Percentiles rank a stretch among this genome's conserved stretches.
Evolutionary conservation across 163 green algal genomes (phyloP).

Genomic region (Chlamydomonas reinhardtii): DNA sequence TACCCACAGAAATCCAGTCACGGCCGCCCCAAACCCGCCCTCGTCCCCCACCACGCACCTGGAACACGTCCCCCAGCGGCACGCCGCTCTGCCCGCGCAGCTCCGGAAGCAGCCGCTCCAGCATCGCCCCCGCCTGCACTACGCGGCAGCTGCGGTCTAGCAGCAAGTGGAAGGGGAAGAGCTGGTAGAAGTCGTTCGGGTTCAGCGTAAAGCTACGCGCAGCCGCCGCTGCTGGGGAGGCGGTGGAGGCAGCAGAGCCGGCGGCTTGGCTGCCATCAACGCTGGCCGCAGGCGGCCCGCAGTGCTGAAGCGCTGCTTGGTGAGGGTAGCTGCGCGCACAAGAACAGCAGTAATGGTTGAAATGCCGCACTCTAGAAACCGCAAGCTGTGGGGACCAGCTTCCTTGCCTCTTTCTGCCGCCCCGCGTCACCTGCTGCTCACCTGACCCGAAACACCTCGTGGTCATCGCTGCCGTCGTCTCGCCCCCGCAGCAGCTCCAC

Average conservation of each 20-base stretch:
- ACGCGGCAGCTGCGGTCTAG: conserved; percentile 34
- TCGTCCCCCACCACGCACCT: not conserved
- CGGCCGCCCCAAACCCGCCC: too few relatives aligned
- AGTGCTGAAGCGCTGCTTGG: conserved; percentile 14
- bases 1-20: too few relatives aligned
- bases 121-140: conserved; percentile 39
- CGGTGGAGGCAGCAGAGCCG: too few relatives aligned
- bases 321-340: conserved; percentile 41
- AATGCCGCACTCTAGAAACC: too few relatives aligned
- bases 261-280: not conserved
- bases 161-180: conserved; percentile 58
- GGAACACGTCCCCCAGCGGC: conserved; percentile 19
- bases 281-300: not conserved
- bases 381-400: too few relatives aligned
- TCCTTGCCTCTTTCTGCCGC: not conserved
- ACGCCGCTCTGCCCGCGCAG: conserved; percentile 15
- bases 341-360: too few relatives aligned
- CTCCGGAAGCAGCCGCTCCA: conserved; percentile 45
- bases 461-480: conserved; percentile 37
- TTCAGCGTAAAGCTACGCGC: conserved; percentile 26
- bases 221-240: not conserved
- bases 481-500: conserved; percentile 40
- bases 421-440: not conserved
- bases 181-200: conserved; percentile 42
- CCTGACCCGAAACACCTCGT: conserved; percentile 43